Evolutionary conservation across 805 yeast species (phyloP).

Genomic region (Priceomyces castillae): DNA sequence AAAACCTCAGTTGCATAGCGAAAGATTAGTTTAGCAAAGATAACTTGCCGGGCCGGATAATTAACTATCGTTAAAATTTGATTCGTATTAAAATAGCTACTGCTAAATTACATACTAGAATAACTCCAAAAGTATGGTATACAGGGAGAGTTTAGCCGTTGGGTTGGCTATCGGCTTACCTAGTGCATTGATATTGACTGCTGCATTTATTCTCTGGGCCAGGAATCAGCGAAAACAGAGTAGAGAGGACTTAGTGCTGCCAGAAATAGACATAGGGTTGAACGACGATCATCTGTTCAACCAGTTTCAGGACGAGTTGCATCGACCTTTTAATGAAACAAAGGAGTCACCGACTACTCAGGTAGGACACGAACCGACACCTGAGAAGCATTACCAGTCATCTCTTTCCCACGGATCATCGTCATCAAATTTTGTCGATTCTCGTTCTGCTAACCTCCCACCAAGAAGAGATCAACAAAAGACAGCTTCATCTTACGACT

Average conservation of each 20-base stretch:
- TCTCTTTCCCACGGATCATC: conserved; percentile 10
- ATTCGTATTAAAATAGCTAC: no score
- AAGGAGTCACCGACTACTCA: conserved; percentile 11
- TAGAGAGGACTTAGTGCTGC: conserved; percentile 28
- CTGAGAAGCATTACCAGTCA: conserved; percentile 10
- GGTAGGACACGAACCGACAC: conserved; percentile 7
- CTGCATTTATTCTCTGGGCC: conserved; percentile 23
- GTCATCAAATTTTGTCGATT: conserved; percentile 8
- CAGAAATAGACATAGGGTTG: conserved; percentile 34
- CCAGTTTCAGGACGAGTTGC: conserved; percentile 37
- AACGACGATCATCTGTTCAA: conserved; percentile 35
- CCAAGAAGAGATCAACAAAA: conserved; percentile 11
- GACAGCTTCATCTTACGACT: conserved; percentile 35
- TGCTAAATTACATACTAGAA: neutral
- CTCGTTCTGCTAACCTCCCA: conserved; percentile 6
- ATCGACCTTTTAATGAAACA: conserved; percentile 19
- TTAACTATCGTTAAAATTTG: no score
- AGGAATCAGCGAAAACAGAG: conserved; percentile 30
- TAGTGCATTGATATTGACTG: conserved; percentile 26
- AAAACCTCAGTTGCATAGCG: no score
- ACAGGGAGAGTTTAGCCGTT: conserved; percentile 29
- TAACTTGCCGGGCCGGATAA: no score
- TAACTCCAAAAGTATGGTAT: conserved; percentile 12
- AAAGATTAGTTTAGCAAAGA: no score
- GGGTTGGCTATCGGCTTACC: conserved; percentile 45